Conservation (phyloP, 495 filamentous ascomycete species). For the Parmelia sp. region DNA sequence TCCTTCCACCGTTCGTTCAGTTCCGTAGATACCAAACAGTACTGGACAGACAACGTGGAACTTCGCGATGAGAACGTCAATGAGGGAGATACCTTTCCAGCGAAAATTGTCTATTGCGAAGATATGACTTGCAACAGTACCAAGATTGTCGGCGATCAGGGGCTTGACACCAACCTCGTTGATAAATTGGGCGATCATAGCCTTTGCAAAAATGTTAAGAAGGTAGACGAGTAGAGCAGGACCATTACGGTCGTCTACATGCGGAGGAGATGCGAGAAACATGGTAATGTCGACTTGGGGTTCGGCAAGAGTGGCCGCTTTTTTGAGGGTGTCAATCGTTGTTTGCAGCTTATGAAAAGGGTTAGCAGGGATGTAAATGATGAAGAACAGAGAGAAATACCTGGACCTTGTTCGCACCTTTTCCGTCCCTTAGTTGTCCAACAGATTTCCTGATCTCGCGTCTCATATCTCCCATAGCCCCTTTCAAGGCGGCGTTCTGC, state of each 20-base stretch:
- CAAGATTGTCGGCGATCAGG: slow-evolving; percentile 73
- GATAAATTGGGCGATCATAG: slow-evolving; percentile 65
- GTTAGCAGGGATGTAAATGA: slow-evolving; percentile 27
- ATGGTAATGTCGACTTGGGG: slow-evolving; percentile 58
- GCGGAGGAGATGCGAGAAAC: slow-evolving; percentile 55
- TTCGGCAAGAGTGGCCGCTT: slow-evolving; percentile 32
- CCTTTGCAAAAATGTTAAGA: slow-evolving; percentile 77
- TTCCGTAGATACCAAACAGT: slow-evolving; percentile 76
- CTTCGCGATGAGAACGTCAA: slow-evolving; percentile 86
- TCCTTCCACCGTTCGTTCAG: slow-evolving; percentile 65
- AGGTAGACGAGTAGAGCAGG: slow-evolving; percentile 74
- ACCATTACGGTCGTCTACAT: slow-evolving; percentile 50
- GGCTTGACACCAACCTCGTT: slow-evolving; percentile 64
- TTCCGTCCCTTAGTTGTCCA: slow-evolving; percentile 64
- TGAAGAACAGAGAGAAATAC: slow-evolving; percentile 35
- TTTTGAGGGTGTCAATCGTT: slow-evolving; percentile 17
- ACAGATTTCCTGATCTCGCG: slow-evolving; percentile 63
- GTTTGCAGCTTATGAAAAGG: slow-evolving; percentile 9
- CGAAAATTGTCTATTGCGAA: slow-evolving; percentile 62
- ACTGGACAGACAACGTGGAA: slow-evolving; percentile 74
- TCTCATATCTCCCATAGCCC: slow-evolving; percentile 65
- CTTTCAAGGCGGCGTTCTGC: slow-evolving; percentile 52
- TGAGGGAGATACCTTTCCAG: slow-evolving; percentile 65
- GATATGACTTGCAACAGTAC: slow-evolving; percentile 64
- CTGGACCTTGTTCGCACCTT: slow-evolving; percentile 53